Conservation (phyloP, 768 basidiomycete genomes). For the Hypsizygus marmoreus region DNA sequence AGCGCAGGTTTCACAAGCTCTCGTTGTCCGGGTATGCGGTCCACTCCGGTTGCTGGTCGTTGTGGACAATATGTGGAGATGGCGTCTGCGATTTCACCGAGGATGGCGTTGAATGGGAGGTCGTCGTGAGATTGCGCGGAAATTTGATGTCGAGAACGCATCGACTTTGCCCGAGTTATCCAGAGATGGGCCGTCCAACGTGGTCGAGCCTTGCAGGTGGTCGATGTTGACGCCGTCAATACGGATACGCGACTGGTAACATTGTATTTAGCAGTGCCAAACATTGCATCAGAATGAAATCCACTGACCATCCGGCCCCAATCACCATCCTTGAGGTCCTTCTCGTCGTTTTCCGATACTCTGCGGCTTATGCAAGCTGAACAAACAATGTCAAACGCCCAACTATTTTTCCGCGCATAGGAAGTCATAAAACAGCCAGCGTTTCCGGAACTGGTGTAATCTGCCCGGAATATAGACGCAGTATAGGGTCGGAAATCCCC, state of each 20-base stretch:
- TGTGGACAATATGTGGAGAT: slow-evolving; percentile 66
- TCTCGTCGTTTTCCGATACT: slow-evolving; percentile 91
- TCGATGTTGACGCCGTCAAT: slow-evolving; percentile 98
- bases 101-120: slow-evolving; percentile 72
- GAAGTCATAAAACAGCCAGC: slow-evolving; percentile 96
- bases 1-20: slow-evolving; percentile 87
- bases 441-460: slow-evolving; percentile 83
- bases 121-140: slow-evolving; percentile 74
- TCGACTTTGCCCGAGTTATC: slow-evolving; percentile 97
- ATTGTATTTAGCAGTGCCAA: neutral
- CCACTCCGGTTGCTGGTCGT: slow-evolving; percentile 38
- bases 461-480: slow-evolving; percentile 91
- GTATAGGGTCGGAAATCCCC: slow-evolving; percentile 90
- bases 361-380: slow-evolving; percentile 95
- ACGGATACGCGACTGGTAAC: slow-evolving; percentile 80
- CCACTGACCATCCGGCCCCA: slow-evolving; percentile 86
- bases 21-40: slow-evolving; percentile 81
- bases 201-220: slow-evolving; percentile 85
- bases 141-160: slow-evolving; percentile 98
- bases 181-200: slow-evolving; percentile 93
- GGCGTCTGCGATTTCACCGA: slow-evolving; percentile 90
- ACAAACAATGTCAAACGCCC: slow-evolving; percentile 98
- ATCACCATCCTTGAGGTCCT: slow-evolving; percentile 78
- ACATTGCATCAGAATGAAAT: neutral
- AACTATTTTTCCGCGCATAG: slow-evolving; percentile 93